Percentiles rank a stretch among this genome's conserved stretches.
These are phyloP conservation scores for Starmerella gropengiesseri DNA, from an alignment of 805 yeast genomes.

Conservation along the genomic window DNA sequence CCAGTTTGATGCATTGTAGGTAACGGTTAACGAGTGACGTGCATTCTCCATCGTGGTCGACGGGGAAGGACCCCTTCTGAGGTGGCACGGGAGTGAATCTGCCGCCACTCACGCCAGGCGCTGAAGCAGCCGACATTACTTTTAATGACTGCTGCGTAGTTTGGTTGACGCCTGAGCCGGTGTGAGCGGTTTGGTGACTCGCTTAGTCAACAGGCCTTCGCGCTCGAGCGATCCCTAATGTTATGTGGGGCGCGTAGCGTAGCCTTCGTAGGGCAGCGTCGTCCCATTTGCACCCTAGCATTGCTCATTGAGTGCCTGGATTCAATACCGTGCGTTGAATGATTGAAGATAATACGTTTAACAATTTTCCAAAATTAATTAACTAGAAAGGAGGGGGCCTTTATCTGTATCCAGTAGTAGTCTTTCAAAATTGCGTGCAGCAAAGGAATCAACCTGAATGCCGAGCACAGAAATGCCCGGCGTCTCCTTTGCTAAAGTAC, in stretches of 20 bases:
- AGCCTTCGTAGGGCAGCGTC: too few species aligned
- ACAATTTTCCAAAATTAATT: too few species aligned
- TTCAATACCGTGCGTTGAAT: background rate
- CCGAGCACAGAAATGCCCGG: background rate
- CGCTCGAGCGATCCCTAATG: too few species aligned
- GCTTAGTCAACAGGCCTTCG: too few species aligned
- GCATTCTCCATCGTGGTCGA: constrained; percentile 84
- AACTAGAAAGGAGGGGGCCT: too few species aligned
- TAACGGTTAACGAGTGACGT: constrained; percentile 62
- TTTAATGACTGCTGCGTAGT: too few species aligned
- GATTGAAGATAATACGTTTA: too few species aligned
- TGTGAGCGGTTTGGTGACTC: too few species aligned
- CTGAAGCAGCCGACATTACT: constrained; percentile 29
- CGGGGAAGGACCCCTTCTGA: constrained; percentile 89
- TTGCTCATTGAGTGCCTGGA: too few species aligned
- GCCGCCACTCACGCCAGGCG: constrained; percentile 25
- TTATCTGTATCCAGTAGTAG: background rate
- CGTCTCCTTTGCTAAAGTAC: background rate
- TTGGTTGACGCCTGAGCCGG: too few species aligned
- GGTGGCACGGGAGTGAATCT: constrained; percentile 69
- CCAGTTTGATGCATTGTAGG: constrained; percentile 64
- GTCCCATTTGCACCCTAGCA: too few species aligned
- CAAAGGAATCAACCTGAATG: background rate
- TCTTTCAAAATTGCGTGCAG: background rate
- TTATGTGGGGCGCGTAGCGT: too few species aligned